Base-by-base conservation (phyloP, 2,329 filamentous ascomycete genomes). In the Colletotrichum coccodes region DNA sequence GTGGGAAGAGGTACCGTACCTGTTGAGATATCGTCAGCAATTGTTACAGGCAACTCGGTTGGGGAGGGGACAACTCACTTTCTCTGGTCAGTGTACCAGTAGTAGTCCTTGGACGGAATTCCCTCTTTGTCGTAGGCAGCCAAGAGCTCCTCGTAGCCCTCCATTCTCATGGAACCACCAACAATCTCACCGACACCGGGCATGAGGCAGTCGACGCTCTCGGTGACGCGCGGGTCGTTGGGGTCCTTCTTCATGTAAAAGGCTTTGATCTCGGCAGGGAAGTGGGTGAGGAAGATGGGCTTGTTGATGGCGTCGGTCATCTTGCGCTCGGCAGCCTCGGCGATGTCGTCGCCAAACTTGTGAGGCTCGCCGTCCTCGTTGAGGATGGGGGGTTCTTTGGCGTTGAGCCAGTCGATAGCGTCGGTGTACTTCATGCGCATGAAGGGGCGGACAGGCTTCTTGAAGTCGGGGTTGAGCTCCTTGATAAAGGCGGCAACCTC, bases 61-160 rank as follows among this genome's bases (percentile, higher is more conserved):
- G 42, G n/a, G 62, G 44, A 11, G 53, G 47, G 14, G 3, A 26
- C 26, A 70, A 90, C 91, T 86, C 83, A 95, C 93, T 96, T 97
- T 79, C 95, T 88, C 88, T 97, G 94, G 83, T 98, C 96, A 36
- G 94, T 97, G 85, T 98, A 99, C 96, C 96, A 99, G 87, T 97
- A 98, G 84, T 98, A 98, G 52, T 92, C 91, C 74, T 88, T 89
- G 23, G 94, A 90, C 75, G 93, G 90, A 79, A 98, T 97, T 46
- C 91, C 92, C 82, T 98, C 92, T 71, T 92, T 90, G 81, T 94
- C 90, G 80, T 97, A 99, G 1, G 94, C 96, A 28, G 87, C 91
- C 86, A 98, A 91, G 73, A 98, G 84, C 85, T 97, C 94, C 16
- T 97, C 93, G 78, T 93, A 94, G 78, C 93, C 91, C 78, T 95